Base-by-base conservation (phyloP, 2,329 filamentous ascomycete species). In the Fusarium setosum region DNA sequence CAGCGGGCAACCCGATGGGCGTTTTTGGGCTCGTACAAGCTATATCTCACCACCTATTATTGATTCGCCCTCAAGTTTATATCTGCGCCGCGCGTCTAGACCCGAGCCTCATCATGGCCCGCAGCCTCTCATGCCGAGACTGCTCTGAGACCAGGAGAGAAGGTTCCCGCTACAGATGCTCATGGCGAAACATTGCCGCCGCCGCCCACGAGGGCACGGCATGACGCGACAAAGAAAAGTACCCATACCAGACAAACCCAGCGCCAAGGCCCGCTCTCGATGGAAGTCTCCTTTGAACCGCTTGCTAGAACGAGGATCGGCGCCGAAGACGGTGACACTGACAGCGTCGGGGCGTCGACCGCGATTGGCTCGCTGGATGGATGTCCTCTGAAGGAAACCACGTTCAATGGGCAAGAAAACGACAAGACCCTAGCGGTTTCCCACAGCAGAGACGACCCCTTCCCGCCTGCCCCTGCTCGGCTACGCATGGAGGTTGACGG, bases 161-260 rank as follows among this genome's bases (percentile, higher is more conserved):
- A 49, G 40, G 52, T 66, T 65, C 61, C 52, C 40, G 13, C 62
- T 66, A 55, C n/a, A n/a, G n/a, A n/a, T n/a, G n/a, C 35, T 34
- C 18, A 35, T 54, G 52, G 59, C 59, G 44, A 40, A 48, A 63
- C 54, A 64, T 67, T 54, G 49, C 44, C 63, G 51, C 55, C 45
- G 26, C 49, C 32, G 23, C 21, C 40, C 59, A 47, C 47, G 50
- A 58, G 50, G 48, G 51, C 17, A 32, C 42, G 58, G 57, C 38
- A 54, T 54, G 41, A 47, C 20, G 41, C 34, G 49, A 31, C 34
- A 47, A 38, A n/a, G 38, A 40, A 15, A 26, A 11, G 26, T 29
- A 29, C 8, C 38, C 48, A 42, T 52, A 50, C 57, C 45, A 65
- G 58, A 55, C 59, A 51, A 34, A 24, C 29, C n/a, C 37, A 37